These are phyloP conservation scores for Perkinsus marinus DNA, from an alignment of 169 alveolate genomes.

Conservation along the genomic window DNA sequence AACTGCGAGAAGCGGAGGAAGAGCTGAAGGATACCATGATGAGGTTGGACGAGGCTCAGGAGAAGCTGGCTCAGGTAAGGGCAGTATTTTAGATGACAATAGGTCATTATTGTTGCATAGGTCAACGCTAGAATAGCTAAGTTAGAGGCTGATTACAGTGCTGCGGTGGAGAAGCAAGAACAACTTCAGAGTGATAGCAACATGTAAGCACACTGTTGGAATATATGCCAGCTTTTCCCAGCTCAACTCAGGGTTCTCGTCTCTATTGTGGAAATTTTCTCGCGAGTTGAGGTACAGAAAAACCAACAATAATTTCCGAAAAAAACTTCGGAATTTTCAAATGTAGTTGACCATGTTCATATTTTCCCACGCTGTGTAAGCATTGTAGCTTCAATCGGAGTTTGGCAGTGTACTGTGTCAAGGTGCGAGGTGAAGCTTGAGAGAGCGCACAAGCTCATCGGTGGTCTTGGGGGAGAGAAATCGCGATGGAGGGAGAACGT, in stretches of 20 bases:
- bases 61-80: slow-evolving; percentile 24
- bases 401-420: not conserved
- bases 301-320: no score
- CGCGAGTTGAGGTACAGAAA: no score
- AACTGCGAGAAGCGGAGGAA: not conserved
- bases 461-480: slow-evolving; percentile 76
- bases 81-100: not conserved
- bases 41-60: slow-evolving; percentile 57
- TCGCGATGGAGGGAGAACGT: slow-evolving; percentile 70
- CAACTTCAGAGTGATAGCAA: slow-evolving; percentile 51
- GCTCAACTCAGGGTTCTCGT: no score
- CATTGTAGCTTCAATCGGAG: no score
- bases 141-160: slow-evolving; percentile 66
- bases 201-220: slow-evolving; percentile 7
- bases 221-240: no score
- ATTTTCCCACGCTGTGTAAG: no score
- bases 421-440: slow-evolving; percentile 67
- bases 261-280: no score
- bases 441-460: slow-evolving; percentile 72
- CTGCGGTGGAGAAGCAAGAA: slow-evolving; percentile 64
- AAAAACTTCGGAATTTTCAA: no score
- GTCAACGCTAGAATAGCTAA: slow-evolving; percentile 68
- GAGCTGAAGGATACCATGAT: slow-evolving; percentile 35
- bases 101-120: slow-evolving; percentile 12
- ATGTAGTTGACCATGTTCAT: no score